These are phyloP conservation scores for Corrigiola litoralis DNA, from an alignment of 179 eudicot genomes.

Conservation along the genomic window DNA sequence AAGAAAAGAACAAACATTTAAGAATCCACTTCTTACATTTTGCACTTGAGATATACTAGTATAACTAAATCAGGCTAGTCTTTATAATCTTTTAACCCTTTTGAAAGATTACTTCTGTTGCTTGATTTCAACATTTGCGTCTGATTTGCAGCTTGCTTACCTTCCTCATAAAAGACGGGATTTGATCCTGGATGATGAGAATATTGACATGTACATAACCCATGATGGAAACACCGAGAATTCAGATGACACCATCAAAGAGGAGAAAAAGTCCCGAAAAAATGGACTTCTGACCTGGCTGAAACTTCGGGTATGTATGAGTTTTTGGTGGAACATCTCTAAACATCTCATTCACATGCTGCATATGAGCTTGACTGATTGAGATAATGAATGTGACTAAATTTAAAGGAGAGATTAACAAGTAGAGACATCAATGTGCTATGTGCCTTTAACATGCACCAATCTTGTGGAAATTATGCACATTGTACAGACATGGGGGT, in stretches of 20 bases:
- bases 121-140: background rate
- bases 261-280: constrained; percentile 77
- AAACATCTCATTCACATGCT: background rate
- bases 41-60: background rate
- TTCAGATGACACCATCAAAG: constrained; percentile 60
- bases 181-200: constrained; percentile 85
- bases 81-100: background rate
- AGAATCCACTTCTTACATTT: background rate
- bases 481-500: no score
- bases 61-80: background rate
- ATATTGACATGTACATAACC: constrained; percentile 64
- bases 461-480: no score
- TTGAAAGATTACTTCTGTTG: background rate
- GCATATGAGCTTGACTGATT: background rate
- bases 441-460: no score
- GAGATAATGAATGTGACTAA: no score
- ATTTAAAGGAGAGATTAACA: no score
- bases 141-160: constrained; percentile 76
- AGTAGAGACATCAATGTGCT: no score
- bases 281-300: constrained; percentile 93
- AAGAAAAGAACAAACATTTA: no score
- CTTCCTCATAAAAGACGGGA: constrained; percentile 93
- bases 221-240: constrained; percentile 63
- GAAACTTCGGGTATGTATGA: constrained; percentile 64
- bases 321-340: background rate